Evolutionary conservation across 2,329 filamentous ascomycete species (phyloP).

Genomic region (Colletotrichum tropicale): DNA sequence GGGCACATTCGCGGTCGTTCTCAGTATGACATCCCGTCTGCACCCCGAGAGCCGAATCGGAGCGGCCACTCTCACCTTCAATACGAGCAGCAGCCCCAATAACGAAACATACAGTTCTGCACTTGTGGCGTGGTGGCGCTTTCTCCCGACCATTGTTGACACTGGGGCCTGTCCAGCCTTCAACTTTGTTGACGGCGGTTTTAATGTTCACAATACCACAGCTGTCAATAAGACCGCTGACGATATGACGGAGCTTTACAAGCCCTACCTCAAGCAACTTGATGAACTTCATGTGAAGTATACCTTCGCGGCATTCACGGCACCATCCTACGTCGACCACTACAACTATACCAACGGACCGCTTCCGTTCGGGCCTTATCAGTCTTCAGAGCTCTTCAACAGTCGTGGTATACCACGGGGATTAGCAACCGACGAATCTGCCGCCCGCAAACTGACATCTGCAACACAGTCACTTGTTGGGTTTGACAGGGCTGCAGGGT

Average conservation of each 20-base stretch:
- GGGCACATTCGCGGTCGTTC: constrained; percentile 56
- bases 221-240: background rate
- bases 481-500: background rate
- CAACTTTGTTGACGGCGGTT: background rate
- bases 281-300: background rate
- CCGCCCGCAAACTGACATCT: background rate
- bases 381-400: background rate
- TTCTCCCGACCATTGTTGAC: background rate
- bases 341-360: background rate
- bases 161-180: background rate
- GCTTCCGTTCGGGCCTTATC: background rate
- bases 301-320: background rate
- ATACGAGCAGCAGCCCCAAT: background rate
- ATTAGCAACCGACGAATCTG: background rate
- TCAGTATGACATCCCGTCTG: constrained; percentile 12
- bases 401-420: background rate
- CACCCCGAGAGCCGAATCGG: background rate
- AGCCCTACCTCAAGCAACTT: background rate
- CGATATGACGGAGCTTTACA: background rate
- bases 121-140: background rate
- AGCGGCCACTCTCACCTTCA: background rate
- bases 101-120: background rate
- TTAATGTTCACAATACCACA: background rate
- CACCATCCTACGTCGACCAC: background rate
- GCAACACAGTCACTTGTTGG: background rate